These are phyloP conservation scores for Selaginella moellendorffii DNA, from an alignment of 75 land plant species.

Conservation along the genomic window DNA sequence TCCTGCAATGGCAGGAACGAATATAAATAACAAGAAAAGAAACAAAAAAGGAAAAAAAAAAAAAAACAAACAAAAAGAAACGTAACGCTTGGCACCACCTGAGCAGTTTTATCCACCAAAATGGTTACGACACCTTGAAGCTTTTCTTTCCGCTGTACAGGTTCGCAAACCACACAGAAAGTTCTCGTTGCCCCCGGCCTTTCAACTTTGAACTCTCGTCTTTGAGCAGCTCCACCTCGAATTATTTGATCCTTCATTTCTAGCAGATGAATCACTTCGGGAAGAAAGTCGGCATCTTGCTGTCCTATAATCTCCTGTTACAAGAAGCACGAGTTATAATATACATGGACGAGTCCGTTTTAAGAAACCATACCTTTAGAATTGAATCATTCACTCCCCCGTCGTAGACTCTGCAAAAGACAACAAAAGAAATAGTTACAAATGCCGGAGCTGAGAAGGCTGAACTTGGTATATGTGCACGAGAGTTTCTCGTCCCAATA, in stretches of 20 bases:
- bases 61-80: not conserved
- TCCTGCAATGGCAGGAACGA: constrained; percentile 8
- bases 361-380: not conserved
- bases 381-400: not conserved
- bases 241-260: constrained; percentile 11
- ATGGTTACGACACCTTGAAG: constrained; percentile 14
- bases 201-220: constrained; percentile 8
- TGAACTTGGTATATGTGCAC: constrained; percentile 15
- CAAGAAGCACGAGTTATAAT: too few species aligned
- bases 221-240: constrained; percentile 3
- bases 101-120: constrained; percentile 13
- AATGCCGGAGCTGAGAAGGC: not conserved
- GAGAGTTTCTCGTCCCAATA: constrained; percentile 10
- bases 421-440: not conserved
- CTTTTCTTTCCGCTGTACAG: constrained; percentile 1
- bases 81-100: constrained; percentile 9
- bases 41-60: not conserved
- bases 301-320: constrained; percentile 15
- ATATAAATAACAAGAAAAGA: not conserved
- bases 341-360: not conserved
- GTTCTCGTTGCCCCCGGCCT: constrained; percentile 8
- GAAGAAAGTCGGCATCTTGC: constrained; percentile 11
- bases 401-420: not conserved
- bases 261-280: constrained; percentile 14
- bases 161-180: constrained; percentile 15